Base-by-base conservation (phyloP, 345 rosid species). In the Eucalyptus microcorys region DNA sequence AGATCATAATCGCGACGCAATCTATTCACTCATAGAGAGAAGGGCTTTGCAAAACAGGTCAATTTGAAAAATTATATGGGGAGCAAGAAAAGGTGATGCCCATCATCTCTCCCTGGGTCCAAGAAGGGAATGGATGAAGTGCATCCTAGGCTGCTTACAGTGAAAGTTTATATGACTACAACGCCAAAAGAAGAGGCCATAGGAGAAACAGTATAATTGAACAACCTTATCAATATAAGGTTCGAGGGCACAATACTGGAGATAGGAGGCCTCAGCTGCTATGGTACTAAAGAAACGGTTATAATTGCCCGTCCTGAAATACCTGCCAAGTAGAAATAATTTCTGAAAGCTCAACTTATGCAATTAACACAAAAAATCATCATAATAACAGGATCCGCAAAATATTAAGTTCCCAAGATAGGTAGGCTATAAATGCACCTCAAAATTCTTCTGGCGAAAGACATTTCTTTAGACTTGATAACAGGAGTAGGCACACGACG, bases 211-310 rank as follows among this genome's bases (percentile, higher is more conserved):
- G n/a, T 53, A 26, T 49, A 9, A 27, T 30, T 16, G 37, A 86
- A 71, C 76, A 47, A 96, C 99, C 98, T 96, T 93, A 87, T 91
- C 92, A 30, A 97, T 91, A 89, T 91, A 91, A 80, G 95, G 94
- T 87, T 95, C 98, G 71, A 96, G 91, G 91, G 93, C 93, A 92
- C 95, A 96, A 83, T 92, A 96, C 91, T 97, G 99, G 66, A 96
- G 91, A 94, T 94, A 92, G 30, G 99, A 95, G 85, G 97, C 99
- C 89, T 96, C 95, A 42, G 95, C 93, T 91, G 95, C 94, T 88
- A 92, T 90, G 76, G 93, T 90, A 53, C 53, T 87, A 45, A 97
- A 92, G 90, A 96, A 97, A 21, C 90, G 90, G 91, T 90, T 93
- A 92, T 95, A 96, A 84, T 97, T 95, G 43, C 96, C 97, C 89